Base-by-base conservation (phyloP, 2,329 filamentous ascomycete species). In the Aspergillus sojae region DNA sequence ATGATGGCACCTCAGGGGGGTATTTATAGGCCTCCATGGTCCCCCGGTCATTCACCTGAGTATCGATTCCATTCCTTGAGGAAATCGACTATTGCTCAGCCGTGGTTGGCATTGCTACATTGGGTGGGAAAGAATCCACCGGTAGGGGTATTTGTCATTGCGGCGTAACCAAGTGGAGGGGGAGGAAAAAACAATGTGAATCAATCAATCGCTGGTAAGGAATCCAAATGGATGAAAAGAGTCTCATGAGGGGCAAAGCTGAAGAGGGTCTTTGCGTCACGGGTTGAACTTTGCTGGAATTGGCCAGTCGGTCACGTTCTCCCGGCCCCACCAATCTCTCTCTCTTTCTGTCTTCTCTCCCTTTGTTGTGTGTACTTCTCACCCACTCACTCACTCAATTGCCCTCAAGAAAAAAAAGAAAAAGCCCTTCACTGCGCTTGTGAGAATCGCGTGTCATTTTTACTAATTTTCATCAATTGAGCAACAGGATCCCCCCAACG, bases 81-180 rank as follows among this genome's bases (percentile, higher is more conserved):
- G 34, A 23, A 53, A 32, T 21, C 30, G 9, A 53, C 32, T 36
- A 7, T 7, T 23, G 1, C 34, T 55, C 52, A 30, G 11, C 52
- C 30, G 30, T 34, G 21, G 43, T 23, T 46, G 19, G 30, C 23
- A 54, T 16, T 54, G 52, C 9, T 14, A 48, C n/a, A 45, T 32
- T 60, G 57, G 60, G 46, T 32, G 21, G 87, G 87, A 36, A n/a
- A 34, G 52, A 55, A 55, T 28, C 52, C 52, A 55, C 52, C 14
- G 16, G 39, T 41, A 41, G 2, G 32, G 62, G 68, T 66, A 66
- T 69, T 69, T 67, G 66, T 68, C 66, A 68, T 65, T 62, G 59
- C 32, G 59, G 62, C 19, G 30, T 54, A 54, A 54, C 52, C 52
- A 36, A 54, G n/a, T 54, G 28, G 52, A 62, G 54, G 54, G 57